phyloP scores from a whole-genome alignment of 2,329 filamentous ascomycete species.

The Aspergillus tubingensis region DNA sequence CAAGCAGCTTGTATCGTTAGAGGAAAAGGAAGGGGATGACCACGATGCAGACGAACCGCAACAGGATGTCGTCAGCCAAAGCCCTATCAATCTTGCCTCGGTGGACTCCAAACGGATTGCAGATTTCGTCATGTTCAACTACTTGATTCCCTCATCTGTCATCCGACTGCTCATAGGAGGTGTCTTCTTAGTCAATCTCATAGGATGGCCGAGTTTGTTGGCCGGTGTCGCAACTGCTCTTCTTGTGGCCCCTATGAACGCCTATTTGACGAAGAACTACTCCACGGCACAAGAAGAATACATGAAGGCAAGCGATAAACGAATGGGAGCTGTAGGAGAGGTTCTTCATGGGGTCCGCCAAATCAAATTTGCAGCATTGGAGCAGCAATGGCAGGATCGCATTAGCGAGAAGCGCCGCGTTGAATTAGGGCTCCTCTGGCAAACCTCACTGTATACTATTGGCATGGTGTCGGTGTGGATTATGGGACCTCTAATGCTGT shows the following conservation, averaged over 20 bases:
- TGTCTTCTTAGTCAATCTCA: slow-evolving; percentile 63
- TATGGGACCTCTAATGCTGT: slow-evolving; percentile 69
- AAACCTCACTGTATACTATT: slow-evolving; percentile 64
- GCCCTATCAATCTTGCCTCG: slow-evolving; percentile 75
- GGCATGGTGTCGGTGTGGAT: slow-evolving; percentile 69
- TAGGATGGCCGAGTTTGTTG: slow-evolving; percentile 69
- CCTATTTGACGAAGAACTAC: slow-evolving; percentile 66
- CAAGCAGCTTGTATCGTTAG: slow-evolving; percentile 39
- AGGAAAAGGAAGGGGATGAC: slow-evolving; percentile 40
- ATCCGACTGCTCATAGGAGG: slow-evolving; percentile 67
- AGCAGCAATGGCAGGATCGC: slow-evolving; percentile 71
- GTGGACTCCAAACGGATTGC: slow-evolving; percentile 70
- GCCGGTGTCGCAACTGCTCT: slow-evolving; percentile 66
- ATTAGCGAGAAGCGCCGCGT: slow-evolving; percentile 64
- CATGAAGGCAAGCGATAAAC: slow-evolving; percentile 74
- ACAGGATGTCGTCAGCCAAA: slow-evolving; percentile 62
- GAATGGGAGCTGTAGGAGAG: slow-evolving; percentile 72
- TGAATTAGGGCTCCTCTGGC: slow-evolving; percentile 68
- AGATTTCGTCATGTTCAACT: slow-evolving; percentile 67
- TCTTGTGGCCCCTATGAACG: slow-evolving; percentile 67
- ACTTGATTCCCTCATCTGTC: slow-evolving; percentile 63
- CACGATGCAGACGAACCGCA: slow-evolving; percentile 50
- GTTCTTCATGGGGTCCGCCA: slow-evolving; percentile 75
- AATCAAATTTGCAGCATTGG: slow-evolving; percentile 78
- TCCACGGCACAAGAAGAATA: slow-evolving; percentile 64